These are phyloP conservation scores for Hygrophila difformis DNA, from an alignment of 257 asterid genomes.

Conservation along the genomic window DNA sequence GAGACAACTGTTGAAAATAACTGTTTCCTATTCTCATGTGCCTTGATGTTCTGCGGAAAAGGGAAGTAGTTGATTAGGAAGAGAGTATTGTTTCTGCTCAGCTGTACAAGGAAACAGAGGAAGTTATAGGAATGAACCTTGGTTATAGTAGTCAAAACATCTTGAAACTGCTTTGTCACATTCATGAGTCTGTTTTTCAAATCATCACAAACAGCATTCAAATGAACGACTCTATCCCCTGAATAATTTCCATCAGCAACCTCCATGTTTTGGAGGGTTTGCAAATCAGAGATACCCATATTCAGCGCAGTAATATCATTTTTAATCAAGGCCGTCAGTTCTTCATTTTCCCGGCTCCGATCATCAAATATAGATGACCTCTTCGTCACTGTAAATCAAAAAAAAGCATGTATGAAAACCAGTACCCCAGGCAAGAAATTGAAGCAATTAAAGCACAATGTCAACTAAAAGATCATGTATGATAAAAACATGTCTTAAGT, in stretches of 20 bases:
- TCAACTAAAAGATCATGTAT: too few species aligned
- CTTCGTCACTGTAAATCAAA: conserved; percentile 48
- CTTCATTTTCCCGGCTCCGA: conserved; percentile 78
- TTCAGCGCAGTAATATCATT: conserved; percentile 64
- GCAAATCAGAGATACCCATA: conserved; percentile 60
- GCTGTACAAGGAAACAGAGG: conserved; percentile 1
- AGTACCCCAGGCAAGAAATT: too few species aligned
- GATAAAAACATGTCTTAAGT: too few species aligned
- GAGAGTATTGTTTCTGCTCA: not conserved
- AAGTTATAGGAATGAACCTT: conserved; percentile 34
- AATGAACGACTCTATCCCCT: conserved; percentile 71
- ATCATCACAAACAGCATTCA: conserved; percentile 73
- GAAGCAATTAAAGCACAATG: too few species aligned
- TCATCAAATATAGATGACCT: conserved; percentile 77
- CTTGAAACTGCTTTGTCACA: conserved; percentile 72
- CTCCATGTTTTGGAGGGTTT: conserved; percentile 53
- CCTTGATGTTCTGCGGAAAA: conserved; percentile 55
- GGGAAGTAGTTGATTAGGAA: conserved; percentile 8
- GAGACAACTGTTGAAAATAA: conserved; percentile 63
- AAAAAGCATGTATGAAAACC: too few species aligned
- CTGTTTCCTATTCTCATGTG: conserved; percentile 70
- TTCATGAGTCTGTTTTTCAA: conserved; percentile 71
- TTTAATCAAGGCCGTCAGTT: conserved; percentile 55
- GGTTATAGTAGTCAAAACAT: conserved; percentile 63
- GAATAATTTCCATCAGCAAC: conserved; percentile 44